Evolutionary conservation across 2,329 filamentous ascomycete genomes (phyloP).

Genomic region (Stachybotrys echinatus): DNA sequence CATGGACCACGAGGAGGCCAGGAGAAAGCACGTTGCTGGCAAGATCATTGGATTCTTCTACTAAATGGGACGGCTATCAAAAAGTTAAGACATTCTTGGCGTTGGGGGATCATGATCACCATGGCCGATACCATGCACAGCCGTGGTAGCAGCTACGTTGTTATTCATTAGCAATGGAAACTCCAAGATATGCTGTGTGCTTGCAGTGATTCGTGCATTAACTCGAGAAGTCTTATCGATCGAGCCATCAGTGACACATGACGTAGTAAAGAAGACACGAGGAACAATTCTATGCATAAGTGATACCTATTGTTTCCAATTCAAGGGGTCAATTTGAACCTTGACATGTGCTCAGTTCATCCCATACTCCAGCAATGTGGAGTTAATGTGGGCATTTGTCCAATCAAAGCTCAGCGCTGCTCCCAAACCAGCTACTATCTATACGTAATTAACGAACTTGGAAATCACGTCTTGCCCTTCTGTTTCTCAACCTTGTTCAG

Average conservation of each 20-base stretch:
- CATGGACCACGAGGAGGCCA: slow-evolving; percentile 99
- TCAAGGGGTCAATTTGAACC: too few species aligned
- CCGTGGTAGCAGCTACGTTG: slow-evolving; percentile 24
- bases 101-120: slow-evolving; percentile 27
- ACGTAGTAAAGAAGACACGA: too few species aligned
- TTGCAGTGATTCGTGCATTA: too few species aligned
- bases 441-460: neutral
- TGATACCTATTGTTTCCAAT: too few species aligned
- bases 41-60: slow-evolving; percentile 99
- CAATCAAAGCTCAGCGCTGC: neutral
- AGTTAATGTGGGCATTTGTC: neutral
- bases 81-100: slow-evolving; percentile 29
- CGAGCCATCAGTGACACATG: slow-evolving; percentile 19
- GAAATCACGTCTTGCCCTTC: neutral
- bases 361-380: too few species aligned
- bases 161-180: slow-evolving; percentile 28
- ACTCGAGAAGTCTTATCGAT: slow-evolving; percentile 5
- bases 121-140: slow-evolving; percentile 28
- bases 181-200: slow-evolving; percentile 8
- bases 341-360: too few species aligned
- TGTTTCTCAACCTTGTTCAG: neutral
- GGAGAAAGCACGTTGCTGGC: slow-evolving; percentile 97
- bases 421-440: neutral
- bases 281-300: too few species aligned
- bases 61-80: slow-evolving; percentile 45